Evolutionary conservation across 139 green algal species (phyloP), one percentile per base, ranked within the genome.

Genomic region (Nannochloris sp.): DNA sequence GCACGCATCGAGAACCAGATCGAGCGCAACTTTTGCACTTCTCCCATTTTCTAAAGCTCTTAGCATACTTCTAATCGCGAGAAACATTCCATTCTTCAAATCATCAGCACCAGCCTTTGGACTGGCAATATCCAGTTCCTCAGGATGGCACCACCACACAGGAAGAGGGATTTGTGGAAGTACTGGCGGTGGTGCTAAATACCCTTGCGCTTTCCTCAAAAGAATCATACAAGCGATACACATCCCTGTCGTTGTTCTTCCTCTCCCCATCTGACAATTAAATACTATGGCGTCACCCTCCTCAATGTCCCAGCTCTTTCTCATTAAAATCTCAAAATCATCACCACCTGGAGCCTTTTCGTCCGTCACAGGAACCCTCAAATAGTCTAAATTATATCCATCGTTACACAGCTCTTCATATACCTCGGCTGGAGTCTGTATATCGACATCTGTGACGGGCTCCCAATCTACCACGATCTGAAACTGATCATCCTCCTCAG

Each of bases 231-330:
- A 84, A 12, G 81, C 89, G 48, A 97, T 96, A 62, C 95, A 78
- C 84, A 95, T 97, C 65, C 87, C 90, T 4, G 89, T 90, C 29
- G 91, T 96, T 51, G 91, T 97, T 48, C 91, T 76, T 8, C 91
- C 91, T 4, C 91, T 79, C 5, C 91, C 91, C 91, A 97, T 97
- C 74, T 91, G 86, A 83, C 91, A 97, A 79, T 97, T 97, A 81
- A 97, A 97, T 26, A 97, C 73, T 23, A 95, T 74, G 3, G 87
- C 86, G 10, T 84, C 72, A 26, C 73, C 73, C 2, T 59, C 28
- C 0, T 76, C 79, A 25, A 76, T 69, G 30, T 66, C 49, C 84
- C 86, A 93, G 17, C 87, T 66, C 6, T 84, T 71, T 36, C 67
- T 50, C 20, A 91, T 72, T 55, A 90, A 69, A 40, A 71, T 57